Base-by-base conservation (phyloP, 768 basidiomycete genomes). In the Filobasidium wieringae region DNA sequence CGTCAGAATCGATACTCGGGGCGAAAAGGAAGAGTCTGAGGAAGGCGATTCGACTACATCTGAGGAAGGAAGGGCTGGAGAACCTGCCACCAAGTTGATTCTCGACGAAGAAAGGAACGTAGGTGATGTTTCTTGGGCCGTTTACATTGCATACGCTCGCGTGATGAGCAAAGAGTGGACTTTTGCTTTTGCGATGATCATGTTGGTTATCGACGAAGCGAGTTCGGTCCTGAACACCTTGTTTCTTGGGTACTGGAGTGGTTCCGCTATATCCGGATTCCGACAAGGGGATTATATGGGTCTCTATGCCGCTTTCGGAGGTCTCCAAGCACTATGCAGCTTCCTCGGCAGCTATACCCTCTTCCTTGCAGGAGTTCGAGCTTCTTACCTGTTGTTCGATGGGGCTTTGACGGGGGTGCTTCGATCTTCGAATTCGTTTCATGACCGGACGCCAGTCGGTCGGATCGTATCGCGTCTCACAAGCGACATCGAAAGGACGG, bases 161-260 rank as follows among this genome's bases (percentile, higher is more conserved):
- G n/a, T 80, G 14, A 53, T 74, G 17, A 24, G 33, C 15, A 51
- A n/a, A 15, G 54, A 47, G 4, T 82, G 75, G 68, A 64, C 68
- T 2, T 79, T 81, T 0, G 24, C 80, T 11, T 74, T 84, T 15
- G 51, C 81, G 0, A 22, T 70, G 0, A 63, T 82, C 15, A 67
- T 84, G 7, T 8, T 43, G 12, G 61, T 77, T 4, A 47, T 84
- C 0, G 71, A 71, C 11, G 81, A 86, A 67, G 77, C 68, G 1
- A 74, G 80, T 19, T 74, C 77, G 66, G 84, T 87, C 31, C 80
- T 78, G 0, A 83, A 80, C 62, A 83, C 79, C 31, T 68, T 88
- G 4, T 81, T 84, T 75, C 77, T 88, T 19, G 85, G 85, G 0
- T 86, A 82, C 63, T 88, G 86, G 86, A 82, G 82, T 0, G 76